Evolutionary conservation across 1,284 basidiomycete genomes (phyloP), one percentile per base, ranked within the genome.

Genomic region (Trichosporon coremiiforme): DNA sequence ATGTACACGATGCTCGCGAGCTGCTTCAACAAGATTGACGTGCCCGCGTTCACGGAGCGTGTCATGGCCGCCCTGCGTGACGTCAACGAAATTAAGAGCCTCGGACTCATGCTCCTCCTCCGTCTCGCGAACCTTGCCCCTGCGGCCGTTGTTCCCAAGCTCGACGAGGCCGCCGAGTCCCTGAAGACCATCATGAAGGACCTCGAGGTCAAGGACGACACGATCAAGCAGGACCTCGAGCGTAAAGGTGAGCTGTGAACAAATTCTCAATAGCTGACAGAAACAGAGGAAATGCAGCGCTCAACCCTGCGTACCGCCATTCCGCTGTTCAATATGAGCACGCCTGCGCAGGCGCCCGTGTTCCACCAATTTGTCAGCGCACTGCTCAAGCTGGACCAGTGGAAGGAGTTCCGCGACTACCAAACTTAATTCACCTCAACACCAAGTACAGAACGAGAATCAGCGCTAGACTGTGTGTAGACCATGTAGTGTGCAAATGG

Each of bases 151-250:
- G 86, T 90, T n/a, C 89, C 92, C 76, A 88, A 91, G 35, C 86
- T 99, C 65, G 95, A 98, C 76, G 94, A 95, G 70, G 88, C 91
- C 10, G 91, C 91, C 0, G 90, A 90, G 3, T 87, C 89, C 31
- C 87, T 99, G 74, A 90, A 92, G 78, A 89, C 89, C 79, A 93
- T 93, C 47, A 93, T 98, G 89, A 95, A 95, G 83, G 95, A 95
- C 22, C 88, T 90, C 8, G 90, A 90, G 10, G 89, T 94, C 63
- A 93, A 91, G 69, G 95, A 95, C 83, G 93, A 95, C 80, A 95
- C 94, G 0, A 95, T 98, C 71, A 98, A 98, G 85, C 96, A 98
- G 84, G 96, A 99, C 77, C 84, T 98, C 65, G 96, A 99, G 84
- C 90, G 95, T 38, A 92, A 94, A 65, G 84, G 83, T 77, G 64